Evolutionary conservation across 352 stramenopile genomes (phyloP), one percentile per base, ranked within the genome.

Genomic region (Pythium catenulatum): DNA sequence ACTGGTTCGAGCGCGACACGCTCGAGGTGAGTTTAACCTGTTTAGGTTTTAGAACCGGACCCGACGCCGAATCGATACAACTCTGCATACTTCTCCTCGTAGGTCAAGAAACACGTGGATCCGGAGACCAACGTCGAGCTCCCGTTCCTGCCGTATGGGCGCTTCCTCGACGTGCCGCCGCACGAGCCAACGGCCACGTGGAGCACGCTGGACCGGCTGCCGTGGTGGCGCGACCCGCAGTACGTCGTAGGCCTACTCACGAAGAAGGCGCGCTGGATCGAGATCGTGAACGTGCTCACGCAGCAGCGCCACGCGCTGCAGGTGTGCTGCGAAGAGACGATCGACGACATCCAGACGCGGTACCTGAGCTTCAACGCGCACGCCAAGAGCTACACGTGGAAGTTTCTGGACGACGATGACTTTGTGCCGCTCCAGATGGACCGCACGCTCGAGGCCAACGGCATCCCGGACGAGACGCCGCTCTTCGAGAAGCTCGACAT

Each of bases 321-420:
- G 65, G 96, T 99, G 23, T 98, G 96, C 79, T 93, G 88, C 34
- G 96, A 98, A 82, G 96, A 99, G 72, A 98, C 96, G 15, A 92
- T 99, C 32, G 87, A 93, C 4, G 96, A 99, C 43, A 98, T 99
- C 66, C 96, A 97, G 74, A 92, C 87, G 32, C 95, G 97, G 41
- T 99, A 98, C 88, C 83, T 97, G 25, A 73, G 89, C 39, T 94
- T 95, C 73, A 99, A 99, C 83, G 92, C 95, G 14, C 97, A 99
- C 77, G 97, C 97, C 23, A 90, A 46, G 21, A 99, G 96, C 91
- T 99, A 99, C 90, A 99, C 96, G 65, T 99, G 97, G 97, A 99
- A 99, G 84, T 90, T 90, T 69, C 79, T 98, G 39, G 90, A 97
- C 56, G 93, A 97, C 52, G 93, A 95, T 82, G 94, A 96, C n/a